These are phyloP conservation scores for Taphrina populina DNA, from an alignment of 1,139 yeast genomes.

Conservation along the genomic window DNA sequence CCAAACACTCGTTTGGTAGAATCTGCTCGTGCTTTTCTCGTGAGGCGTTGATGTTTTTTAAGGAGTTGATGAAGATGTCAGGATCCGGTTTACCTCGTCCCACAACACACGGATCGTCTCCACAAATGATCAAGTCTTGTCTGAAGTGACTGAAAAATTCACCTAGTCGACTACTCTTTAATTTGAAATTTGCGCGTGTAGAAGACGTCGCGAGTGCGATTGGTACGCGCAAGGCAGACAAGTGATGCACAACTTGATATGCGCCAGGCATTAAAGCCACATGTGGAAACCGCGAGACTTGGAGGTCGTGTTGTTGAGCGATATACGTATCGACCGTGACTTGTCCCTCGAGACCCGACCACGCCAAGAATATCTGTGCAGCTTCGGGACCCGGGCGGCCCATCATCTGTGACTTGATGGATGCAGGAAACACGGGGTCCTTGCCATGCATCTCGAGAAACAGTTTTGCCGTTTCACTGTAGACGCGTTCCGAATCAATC, in stretches of 20 bases:
- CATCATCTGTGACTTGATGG: conserved; percentile 76
- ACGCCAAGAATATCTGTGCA: conserved; percentile 62
- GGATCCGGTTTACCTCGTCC: conserved; percentile 94
- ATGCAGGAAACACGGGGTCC: conserved; percentile 78
- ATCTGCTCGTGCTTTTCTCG: conserved; percentile 50
- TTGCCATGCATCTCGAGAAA: conserved; percentile 66
- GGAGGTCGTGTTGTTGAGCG: conserved; percentile 55
- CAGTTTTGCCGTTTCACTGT: conserved; percentile 66
- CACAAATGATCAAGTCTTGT: conserved; percentile 65
- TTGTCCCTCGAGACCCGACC: conserved; percentile 58
- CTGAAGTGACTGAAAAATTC: conserved; percentile 59
- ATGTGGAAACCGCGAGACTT: conserved; percentile 60
- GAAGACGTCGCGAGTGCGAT: conserved; percentile 94
- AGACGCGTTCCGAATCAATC: conserved; percentile 85
- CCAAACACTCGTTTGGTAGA: conserved; percentile 71
- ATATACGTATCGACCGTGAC: conserved; percentile 63
- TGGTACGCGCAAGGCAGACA: conserved; percentile 59
- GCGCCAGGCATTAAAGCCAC: conserved; percentile 83
- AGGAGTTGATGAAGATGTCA: conserved; percentile 83
- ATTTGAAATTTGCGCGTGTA: conserved; percentile 55
- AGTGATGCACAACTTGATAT: conserved; percentile 57
- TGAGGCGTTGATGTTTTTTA: conserved; percentile 63
- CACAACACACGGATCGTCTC: conserved; percentile 76
- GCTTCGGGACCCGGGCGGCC: conserved; percentile 84
- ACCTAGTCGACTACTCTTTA: conserved; percentile 66